Evolutionary conservation across 73 alveolate species (phyloP), one percentile per base, ranked within the genome.

Genomic region (Symbiodinium pilosum): DNA sequence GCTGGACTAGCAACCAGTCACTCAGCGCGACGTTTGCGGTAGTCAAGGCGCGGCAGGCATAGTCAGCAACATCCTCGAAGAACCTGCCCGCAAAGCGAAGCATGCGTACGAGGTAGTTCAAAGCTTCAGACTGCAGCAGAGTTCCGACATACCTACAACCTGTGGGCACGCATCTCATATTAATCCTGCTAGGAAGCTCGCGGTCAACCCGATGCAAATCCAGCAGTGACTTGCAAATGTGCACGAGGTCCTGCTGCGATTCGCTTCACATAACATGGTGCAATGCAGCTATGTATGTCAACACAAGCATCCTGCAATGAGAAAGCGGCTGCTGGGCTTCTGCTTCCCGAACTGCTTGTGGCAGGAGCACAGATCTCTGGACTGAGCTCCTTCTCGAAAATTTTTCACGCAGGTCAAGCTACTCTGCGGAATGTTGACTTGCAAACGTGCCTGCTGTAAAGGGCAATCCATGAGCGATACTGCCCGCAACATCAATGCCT

Each of bases 401-500:
- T 34, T 26, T 34, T 34, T 5, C 36, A 56, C 11, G 11, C 75
- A 56, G 11, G 2, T 18, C 75, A 16, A 34, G 0, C 9, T 6
- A 30, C 75, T 5, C 32, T 18, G 6, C 32, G 26, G 36, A 26
- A 56, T 11, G 36, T 56, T 0, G 38, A 18, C 32, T 20, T 34
- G 7, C 9, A 11, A 84, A 43, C 86, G 12, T 40, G 40, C 94
- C 94, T 16, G 95, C 73, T 41, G 52, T 87, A 89, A 68, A 71
- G 73, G 87, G 20, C 73, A 59, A 87, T 89, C 95, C 95, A 89
- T 59, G 34, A 89, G 95, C 20, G 87, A 89, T 9, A 89, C 95
- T 30, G 95, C 95, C 26, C 95, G 30, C 75, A 89, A 52, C 95
- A 89, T 89, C 77, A 89, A 32, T 26, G 43, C 94, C 94, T 87